These are phyloP conservation scores for Boletus rubroflammeus DNA, from an alignment of 768 basidiomycete species.

Conservation along the genomic window DNA sequence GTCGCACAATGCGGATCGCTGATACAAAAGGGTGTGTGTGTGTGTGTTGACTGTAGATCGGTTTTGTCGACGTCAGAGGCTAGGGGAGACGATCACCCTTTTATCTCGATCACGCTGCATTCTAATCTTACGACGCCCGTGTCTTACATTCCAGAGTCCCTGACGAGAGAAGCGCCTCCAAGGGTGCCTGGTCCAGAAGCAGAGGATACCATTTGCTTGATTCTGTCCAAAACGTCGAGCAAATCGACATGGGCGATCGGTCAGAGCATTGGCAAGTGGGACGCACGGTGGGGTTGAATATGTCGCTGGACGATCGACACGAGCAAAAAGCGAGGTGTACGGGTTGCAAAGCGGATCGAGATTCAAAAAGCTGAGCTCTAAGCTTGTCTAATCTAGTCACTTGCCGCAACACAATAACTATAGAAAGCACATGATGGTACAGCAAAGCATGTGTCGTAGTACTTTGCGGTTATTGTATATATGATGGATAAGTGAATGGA, in stretches of 20 bases:
- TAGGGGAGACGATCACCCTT: slow-evolving; percentile 5
- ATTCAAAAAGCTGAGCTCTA: slow-evolving; percentile 12
- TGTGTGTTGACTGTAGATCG: too few relatives aligned
- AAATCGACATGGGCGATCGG: slow-evolving; percentile 39
- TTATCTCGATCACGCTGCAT: slow-evolving; percentile 27
- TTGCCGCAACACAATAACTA: slow-evolving; percentile 30
- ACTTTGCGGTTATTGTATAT: slow-evolving; percentile 30
- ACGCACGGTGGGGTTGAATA: slow-evolving; percentile 38
- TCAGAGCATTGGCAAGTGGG: slow-evolving; percentile 43
- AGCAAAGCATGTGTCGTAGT: slow-evolving; percentile 26
- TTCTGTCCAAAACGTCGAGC: slow-evolving; percentile 29
- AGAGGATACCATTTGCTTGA: slow-evolving; percentile 51
- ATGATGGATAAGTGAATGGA: slow-evolving; percentile 35
- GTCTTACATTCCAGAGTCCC: slow-evolving; percentile 41
- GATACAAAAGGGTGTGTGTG: too few relatives aligned
- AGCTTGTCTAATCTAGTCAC: slow-evolving; percentile 31
- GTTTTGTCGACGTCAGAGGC: slow-evolving; percentile 4
- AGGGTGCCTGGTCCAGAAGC: slow-evolving; percentile 46
- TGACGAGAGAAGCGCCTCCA: slow-evolving; percentile 28
- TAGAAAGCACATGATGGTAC: slow-evolving; percentile 33
- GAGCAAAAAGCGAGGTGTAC: slow-evolving; percentile 30
- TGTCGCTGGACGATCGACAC: too few relatives aligned
- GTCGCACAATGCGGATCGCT: neutral
- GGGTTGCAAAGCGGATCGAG: slow-evolving; percentile 39
- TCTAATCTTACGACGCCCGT: slow-evolving; percentile 48